These are phyloP conservation scores for Backusella tarrabulga DNA, from an alignment of 192 early-diverging fungal species.

Conservation along the genomic window DNA sequence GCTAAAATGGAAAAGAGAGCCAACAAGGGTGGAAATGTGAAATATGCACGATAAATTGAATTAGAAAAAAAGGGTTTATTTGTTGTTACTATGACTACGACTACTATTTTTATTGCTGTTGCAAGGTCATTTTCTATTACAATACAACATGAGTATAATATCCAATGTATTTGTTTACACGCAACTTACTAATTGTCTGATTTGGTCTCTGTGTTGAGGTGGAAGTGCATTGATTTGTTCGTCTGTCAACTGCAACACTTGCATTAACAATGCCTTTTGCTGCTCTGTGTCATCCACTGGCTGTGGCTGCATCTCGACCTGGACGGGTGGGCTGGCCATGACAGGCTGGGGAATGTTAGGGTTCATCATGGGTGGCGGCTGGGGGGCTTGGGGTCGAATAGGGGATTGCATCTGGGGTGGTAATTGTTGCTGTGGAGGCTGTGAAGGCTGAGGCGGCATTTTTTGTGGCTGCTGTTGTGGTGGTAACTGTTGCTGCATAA, in stretches of 20 bases:
- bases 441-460: neutral
- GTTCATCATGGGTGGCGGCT: constrained; percentile 2
- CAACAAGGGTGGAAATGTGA: constrained; percentile 44
- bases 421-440: neutral
- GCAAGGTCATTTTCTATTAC: constrained; percentile 23
- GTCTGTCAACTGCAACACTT: constrained; percentile 78
- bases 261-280: constrained; percentile 73
- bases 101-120: neutral
- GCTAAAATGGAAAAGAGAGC: constrained; percentile 50
- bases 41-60: constrained; percentile 36
- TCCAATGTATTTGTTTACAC: neutral
- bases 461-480: neutral
- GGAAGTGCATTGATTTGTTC: constrained; percentile 81
- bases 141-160: neutral
- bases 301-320: neutral
- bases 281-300: constrained; percentile 43
- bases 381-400: neutral
- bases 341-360: neutral
- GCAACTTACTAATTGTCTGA: constrained; percentile 56
- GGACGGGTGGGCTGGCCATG: neutral
- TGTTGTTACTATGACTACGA: neutral
- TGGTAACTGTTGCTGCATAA: neutral
- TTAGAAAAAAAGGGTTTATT: neutral
- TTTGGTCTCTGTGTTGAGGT: constrained; percentile 71
- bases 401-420: neutral